Conservation (phyloP, 495 filamentous ascomycete species). For the Neurospora terricola region DNA sequence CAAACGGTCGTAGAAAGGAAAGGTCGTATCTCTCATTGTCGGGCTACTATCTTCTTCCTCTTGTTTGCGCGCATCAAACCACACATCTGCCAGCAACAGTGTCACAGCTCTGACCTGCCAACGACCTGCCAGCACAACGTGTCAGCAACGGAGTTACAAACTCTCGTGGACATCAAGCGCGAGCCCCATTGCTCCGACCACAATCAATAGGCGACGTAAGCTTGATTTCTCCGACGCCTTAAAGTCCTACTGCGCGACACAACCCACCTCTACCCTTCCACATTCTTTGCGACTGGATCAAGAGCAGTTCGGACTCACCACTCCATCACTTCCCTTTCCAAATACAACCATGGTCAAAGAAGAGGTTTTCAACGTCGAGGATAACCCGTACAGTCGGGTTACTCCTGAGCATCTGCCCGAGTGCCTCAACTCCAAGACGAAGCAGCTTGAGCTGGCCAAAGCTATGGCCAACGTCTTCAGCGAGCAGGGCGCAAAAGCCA, state of each 20-base stretch:
- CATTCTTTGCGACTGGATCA: background rate
- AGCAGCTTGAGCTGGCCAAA: background rate
- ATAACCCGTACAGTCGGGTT: background rate
- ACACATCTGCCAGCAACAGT: background rate
- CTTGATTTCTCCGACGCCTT: background rate
- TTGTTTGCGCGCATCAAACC: background rate
- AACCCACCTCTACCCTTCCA: background rate
- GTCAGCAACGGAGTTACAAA: background rate
- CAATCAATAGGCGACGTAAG: background rate
- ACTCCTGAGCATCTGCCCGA: background rate
- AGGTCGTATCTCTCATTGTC: background rate
- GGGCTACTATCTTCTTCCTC: background rate
- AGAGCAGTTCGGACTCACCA: background rate
- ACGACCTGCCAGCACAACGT: background rate
- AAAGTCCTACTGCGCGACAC: background rate
- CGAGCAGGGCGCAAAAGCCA: background rate
- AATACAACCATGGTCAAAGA: background rate
- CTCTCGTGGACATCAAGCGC: background rate
- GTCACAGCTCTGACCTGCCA: background rate
- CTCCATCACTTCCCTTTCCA: background rate
- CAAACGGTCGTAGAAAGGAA: background rate
- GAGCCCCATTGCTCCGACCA: background rate
- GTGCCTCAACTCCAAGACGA: background rate
- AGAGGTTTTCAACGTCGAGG: background rate
- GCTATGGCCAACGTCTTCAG: background rate